Conservation (phyloP, 1,139 yeast genomes). For the Yamadazyma kanchanaburiensis region DNA sequence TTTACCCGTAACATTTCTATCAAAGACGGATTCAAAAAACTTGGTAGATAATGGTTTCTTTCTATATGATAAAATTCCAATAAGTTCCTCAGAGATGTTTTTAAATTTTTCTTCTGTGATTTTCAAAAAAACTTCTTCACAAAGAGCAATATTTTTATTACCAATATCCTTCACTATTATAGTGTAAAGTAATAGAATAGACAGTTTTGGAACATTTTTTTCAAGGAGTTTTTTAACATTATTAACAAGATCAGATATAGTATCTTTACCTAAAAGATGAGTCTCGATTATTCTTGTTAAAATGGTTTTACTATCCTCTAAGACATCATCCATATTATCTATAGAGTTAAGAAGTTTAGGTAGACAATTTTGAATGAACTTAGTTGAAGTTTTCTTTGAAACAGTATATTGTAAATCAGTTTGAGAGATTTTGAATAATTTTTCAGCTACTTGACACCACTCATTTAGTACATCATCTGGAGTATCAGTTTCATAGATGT, state of each 20-base stretch:
- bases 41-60: conserved; percentile 48
- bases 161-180: conserved; percentile 23
- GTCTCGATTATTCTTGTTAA: conserved; percentile 12
- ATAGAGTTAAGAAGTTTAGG: conserved; percentile 8
- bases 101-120: conserved; percentile 24
- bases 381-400: conserved; percentile 28
- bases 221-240: conserved; percentile 19
- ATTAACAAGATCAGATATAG: conserved; percentile 13
- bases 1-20: conserved; percentile 21
- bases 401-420: conserved; percentile 22
- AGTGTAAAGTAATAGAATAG: conserved; percentile 22
- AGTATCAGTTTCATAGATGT: conserved; percentile 9
- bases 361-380: conserved; percentile 20
- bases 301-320: conserved; percentile 2
- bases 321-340: conserved; percentile 9
- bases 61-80: conserved; percentile 33
- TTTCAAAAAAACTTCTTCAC: conserved; percentile 41
- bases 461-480: conserved; percentile 4
- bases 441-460: conserved; percentile 23
- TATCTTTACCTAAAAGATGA: conserved; percentile 18
- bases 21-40: conserved; percentile 37
- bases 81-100: conserved; percentile 33
- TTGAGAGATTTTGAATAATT: conserved; percentile 24
- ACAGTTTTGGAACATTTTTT: conserved; percentile 8
- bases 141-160: conserved; percentile 24